Evolutionary conservation across 2,329 filamentous ascomycete genomes (phyloP), one percentile per base, ranked within the genome.

Genomic region (Berkeleyomyces basicola): DNA sequence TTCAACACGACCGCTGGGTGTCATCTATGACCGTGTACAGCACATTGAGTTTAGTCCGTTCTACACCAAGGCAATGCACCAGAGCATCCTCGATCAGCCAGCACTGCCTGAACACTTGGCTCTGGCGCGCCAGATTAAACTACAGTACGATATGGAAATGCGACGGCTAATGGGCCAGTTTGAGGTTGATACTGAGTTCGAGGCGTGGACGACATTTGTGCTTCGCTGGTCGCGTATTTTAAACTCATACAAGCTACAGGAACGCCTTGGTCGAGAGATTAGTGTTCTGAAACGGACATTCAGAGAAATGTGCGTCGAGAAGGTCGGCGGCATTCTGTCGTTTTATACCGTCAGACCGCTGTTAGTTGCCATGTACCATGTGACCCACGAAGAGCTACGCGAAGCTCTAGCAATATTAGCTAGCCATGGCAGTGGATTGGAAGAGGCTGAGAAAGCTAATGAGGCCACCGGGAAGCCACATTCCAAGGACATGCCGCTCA

Each of bases 171-270:
- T 97, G 83, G 86, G 84, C 1, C 91, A 96, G 68, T 83, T 90
- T 67, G 86, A 87, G 51, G 87, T 97, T 63, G 74, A 76, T 16
- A 95, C 88, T 0, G 93, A 99, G 69, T 96, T 96, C 67, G 93
- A 99, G 72, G 81, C 95, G 9, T 96, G 86, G 84, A 86, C 90
- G 0, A 85, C 88, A 0, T 97, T 96, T 71, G 82, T 91, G 1
- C 77, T 97, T 64, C 80, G 81, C 0, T 88, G 87, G 69, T 87
- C 88, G 7, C 79, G 82, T 0, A 79, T 88, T 36, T 83, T 82
- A 42, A 82, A 79, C 7, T 88, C 93, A 66, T 97, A 95, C 75
- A 95, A 93, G 69, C 82, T 90, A 58, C 85, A 90, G 58, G 92
- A 99, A 71, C 86, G 88, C 14, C 82, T 97, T 40, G 87, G 87